Base-by-base conservation (phyloP, 1,284 basidiomycete genomes). In the Anthracocystis setariae region DNA sequence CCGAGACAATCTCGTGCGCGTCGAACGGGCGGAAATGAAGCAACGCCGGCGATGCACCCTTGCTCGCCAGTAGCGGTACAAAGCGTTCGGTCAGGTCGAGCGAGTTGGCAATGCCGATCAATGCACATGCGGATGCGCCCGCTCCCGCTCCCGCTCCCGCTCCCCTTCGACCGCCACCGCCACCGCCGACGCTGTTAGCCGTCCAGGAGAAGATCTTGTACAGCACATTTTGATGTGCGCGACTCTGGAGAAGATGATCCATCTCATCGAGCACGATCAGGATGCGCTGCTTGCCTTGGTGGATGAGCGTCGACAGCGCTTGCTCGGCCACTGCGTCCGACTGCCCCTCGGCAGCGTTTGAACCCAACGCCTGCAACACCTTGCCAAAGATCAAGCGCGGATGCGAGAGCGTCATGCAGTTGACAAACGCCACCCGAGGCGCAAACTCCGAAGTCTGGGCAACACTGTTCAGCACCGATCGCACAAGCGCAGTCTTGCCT, bases 201-300 rank as follows among this genome's bases (percentile, higher is more conserved):
- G 66, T 73, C 68, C 74, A 78, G 18, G 70, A 77, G 42, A 84
- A 83, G 52, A 85, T 74, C 29, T 78, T 69, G 61, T 84, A 76
- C 47, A 84, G 77, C n/a, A 84, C 66, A 57, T 75, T 83, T 53
- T 74, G 81, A 56, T 75, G 79, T 15, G 62, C 76, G 20, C 55
- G 76, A 12, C 74, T 71, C 44, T 78, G 76, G 10, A 83, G 68
- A 29, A 85, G 71, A 48, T 84, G 83, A 60, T 85, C 85, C 63
- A 85, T 83, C 71, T 85, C 84, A 66, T 85, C 85, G 38, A 85
- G 80, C 8, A 85, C 78, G 37, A 85, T 77, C 9, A 85, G 72
- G 44, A 69, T 69, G 50, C 58, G 58, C 45, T 65, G 61, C 23
- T 55, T 38, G 20, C 65, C 65, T 3, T 64, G 73, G 76, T 51